Evolutionary conservation across 306 rosid species (phyloP).

Genomic region (Hippophae rhamnoides): DNA sequence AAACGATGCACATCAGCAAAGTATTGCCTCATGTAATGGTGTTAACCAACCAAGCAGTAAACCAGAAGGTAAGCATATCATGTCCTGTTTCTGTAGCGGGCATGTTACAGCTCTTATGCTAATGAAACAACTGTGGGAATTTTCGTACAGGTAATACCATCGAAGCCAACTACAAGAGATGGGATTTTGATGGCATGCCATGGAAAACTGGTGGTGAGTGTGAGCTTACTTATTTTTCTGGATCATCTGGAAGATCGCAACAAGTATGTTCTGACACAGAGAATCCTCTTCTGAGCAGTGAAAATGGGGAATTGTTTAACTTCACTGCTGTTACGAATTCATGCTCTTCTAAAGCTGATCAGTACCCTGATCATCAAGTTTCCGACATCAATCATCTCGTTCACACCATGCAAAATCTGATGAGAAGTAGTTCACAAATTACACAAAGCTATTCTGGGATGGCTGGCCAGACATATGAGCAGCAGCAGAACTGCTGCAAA

Average conservation of each 20-base stretch:
- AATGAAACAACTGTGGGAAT: conserved; percentile 7
- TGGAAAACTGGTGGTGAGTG: conserved; percentile 23
- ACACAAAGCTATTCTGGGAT: conserved; percentile 23
- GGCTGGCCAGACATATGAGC: conserved; percentile 24
- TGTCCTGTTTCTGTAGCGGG: conserved; percentile 2
- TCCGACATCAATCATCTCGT: conserved; percentile 26
- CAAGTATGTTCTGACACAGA: conserved; percentile 13
- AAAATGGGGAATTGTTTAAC: conserved; percentile 17
- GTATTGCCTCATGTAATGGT: conserved; percentile 21
- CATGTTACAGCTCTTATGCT: conserved; percentile 8
- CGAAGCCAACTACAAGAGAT: conserved; percentile 23
- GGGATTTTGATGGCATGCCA: conserved; percentile 19
- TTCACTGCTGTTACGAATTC: conserved; percentile 17
- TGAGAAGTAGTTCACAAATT: conserved; percentile 25
- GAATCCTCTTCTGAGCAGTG: conserved; percentile 12
- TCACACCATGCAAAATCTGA: conserved; percentile 21
- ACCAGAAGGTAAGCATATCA: conserved; percentile 29
- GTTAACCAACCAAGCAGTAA: conserved; percentile 20
- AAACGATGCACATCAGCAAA: conserved; percentile 23
- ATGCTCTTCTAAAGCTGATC: conserved; percentile 17
- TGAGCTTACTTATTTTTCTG: conserved; percentile 20
- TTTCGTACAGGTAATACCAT: conserved; percentile 29
- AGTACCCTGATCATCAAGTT: conserved; percentile 20
- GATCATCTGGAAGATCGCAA: conserved; percentile 24
- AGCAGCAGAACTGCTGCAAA: conserved; percentile 28